Percentiles rank a stretch among this genome's conserved stretches.
phyloP scores from a whole-genome alignment of 495 filamentous ascomycete genomes.

The Aspergillus baeticus region DNA sequence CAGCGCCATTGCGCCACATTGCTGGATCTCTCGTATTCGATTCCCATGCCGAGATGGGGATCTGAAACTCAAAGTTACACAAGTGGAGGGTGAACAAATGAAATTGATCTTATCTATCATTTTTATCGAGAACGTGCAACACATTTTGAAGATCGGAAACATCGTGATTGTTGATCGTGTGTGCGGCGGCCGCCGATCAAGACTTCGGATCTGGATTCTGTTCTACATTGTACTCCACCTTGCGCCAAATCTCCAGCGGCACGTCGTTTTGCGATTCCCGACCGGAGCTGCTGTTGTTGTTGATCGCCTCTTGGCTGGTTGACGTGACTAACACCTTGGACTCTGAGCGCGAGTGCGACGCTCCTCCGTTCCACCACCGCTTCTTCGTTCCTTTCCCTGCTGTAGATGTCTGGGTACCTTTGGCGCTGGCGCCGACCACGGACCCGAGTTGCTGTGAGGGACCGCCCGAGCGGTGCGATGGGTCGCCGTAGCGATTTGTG shows the following conservation, averaged over 20 bases:
- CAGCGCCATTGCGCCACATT: too few species aligned
- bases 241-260: conserved; percentile 9
- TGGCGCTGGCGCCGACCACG: not conserved
- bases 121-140: too few species aligned
- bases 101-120: too few species aligned
- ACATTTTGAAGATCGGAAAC: too few species aligned
- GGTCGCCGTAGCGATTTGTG: not conserved
- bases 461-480: not conserved
- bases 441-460: not conserved
- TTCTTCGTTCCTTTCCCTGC: not conserved
- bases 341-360: not conserved
- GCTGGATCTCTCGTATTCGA: too few species aligned
- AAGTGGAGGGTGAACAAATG: too few species aligned
- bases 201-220: not conserved
- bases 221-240: conserved; percentile 9
- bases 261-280: not conserved
- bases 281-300: not conserved
- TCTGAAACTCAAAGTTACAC: too few species aligned
- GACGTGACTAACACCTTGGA: not conserved
- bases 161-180: too few species aligned
- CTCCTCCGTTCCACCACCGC: not conserved
- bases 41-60: too few species aligned
- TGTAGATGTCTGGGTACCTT: not conserved
- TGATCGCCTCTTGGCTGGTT: conserved; percentile 6
- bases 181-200: not conserved